A percentile compares a stretch with the other conserved stretches of the same genome.
Evolutionary conservation across 345 rosid genomes (phyloP).

Genomic region (Passiflora organensis): DNA sequence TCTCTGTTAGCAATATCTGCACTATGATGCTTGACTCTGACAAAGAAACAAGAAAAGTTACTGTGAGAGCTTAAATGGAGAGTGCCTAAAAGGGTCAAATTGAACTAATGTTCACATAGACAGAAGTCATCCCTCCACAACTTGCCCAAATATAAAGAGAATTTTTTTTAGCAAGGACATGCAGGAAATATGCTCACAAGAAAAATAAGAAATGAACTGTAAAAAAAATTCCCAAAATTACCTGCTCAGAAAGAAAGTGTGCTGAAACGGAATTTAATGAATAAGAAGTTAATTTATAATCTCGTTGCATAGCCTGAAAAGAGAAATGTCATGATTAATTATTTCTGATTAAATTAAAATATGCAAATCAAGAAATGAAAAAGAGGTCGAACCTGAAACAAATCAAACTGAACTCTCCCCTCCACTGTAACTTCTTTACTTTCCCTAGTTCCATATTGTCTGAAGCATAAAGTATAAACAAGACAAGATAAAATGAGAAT

Average conservation of each 20-base stretch:
- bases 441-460: conserved; percentile 89
- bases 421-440: conserved; percentile 93
- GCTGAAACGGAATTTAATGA: conserved; percentile 95
- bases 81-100: background rate
- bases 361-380: background rate
- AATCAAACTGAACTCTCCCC: conserved; percentile 97
- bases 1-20: conserved; percentile 5
- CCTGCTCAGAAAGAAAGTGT: conserved; percentile 97
- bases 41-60: background rate
- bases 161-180: background rate
- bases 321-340: conserved; percentile 12
- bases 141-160: background rate
- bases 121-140: background rate
- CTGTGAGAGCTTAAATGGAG: background rate
- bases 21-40: background rate
- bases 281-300: conserved; percentile 90
- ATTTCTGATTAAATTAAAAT: conserved; percentile 3
- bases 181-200: background rate
- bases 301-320: conserved; percentile 73
- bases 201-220: background rate
- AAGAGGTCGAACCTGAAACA: conserved; percentile 71
- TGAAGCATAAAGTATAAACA: conserved; percentile 34
- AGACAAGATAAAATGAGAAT: conserved; percentile 2
- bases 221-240: conserved; percentile 14
- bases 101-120: background rate